phyloP scores from a whole-genome alignment of 192 early-diverging fungal genomes.

The Jimgerdemannia flammicorona region DNA sequence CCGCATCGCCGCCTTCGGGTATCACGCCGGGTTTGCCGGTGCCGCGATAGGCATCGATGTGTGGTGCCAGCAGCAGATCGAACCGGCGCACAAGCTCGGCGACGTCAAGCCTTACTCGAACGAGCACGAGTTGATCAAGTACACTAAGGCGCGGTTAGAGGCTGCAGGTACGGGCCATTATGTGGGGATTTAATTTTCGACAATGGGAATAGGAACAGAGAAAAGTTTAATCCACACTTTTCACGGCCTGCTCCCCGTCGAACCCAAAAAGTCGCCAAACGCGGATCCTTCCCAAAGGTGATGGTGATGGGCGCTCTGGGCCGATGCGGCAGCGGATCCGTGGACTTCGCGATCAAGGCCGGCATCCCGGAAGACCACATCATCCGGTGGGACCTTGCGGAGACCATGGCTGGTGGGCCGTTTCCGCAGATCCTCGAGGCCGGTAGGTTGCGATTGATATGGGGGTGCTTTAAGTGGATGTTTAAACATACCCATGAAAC shows the following conservation, averaged over 20 bases:
- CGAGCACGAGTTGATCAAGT: conserved; percentile 70
- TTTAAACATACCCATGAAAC: not conserved
- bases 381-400: conserved; percentile 92
- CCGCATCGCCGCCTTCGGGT: conserved; percentile 96
- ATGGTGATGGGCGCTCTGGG: conserved; percentile 99
- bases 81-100: conserved; percentile 58
- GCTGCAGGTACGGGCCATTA: conserved; percentile 39
- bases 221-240: too few species aligned
- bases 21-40: conserved; percentile 95
- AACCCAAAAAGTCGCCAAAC: conserved; percentile 38
- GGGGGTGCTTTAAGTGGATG: too few species aligned
- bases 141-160: conserved; percentile 62
- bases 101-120: conserved; percentile 80
- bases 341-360: conserved; percentile 74
- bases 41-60: conserved; percentile 88
- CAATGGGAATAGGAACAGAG: too few species aligned
- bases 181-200: too few species aligned
- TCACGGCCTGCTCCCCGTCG: conserved; percentile 17
- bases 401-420: conserved; percentile 90
- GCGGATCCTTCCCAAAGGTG: conserved; percentile 67
- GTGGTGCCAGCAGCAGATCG: conserved; percentile 80
- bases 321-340: conserved; percentile 89
- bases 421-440: conserved; percentile 83
- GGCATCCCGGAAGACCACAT: conserved; percentile 86
- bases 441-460: conserved; percentile 1